Evolutionary conservation across 441 rosid species (phyloP), one percentile per base, ranked within the genome.

Genomic region (Bocquillonia castaneifolia): DNA sequence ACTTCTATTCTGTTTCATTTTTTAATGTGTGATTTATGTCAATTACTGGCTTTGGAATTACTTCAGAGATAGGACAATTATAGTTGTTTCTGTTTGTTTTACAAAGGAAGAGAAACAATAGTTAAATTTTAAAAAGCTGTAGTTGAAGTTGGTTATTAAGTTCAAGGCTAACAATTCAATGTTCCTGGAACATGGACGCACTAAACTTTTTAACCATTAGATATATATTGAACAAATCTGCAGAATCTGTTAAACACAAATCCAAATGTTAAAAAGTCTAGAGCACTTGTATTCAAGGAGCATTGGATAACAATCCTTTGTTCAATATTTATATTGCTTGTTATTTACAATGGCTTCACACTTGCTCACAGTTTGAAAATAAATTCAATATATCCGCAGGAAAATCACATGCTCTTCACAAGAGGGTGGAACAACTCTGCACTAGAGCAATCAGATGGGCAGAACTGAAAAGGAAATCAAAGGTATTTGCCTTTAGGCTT

Each of bases 381-480:
- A 44, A 70, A 31, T 22, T 61, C 54, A 36, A 40, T 70, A 42
- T 78, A 68, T 56, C 48, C 81, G 73, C 88, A 94, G 99, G 99
- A 28, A 94, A 94, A 82, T 90, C 98, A 10, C 99, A 94, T 81
- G 99, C 99, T 76, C 96, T 94, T 66, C 99, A 94, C 87, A 94
- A 86, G 86, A 88, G 99, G 82, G 96, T 94, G 52, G 99, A 94
- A 77, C 99, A 94, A 82, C 97, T 94, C 62, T 94, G 99, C 79
- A 94, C 86, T 65, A 81, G 98, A 63, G 97, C 99, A 10, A 90
- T 94, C 80, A 85, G 85, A 80, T 94, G 99, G 99, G 99, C 81
- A n/a, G 93, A 90, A 67, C 83, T 94, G 74, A 94, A 85, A 75
- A 90, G 93, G 72, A 94, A 94, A 80, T 61, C 90, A 14, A 94